Evolutionary conservation across 345 rosid species (phyloP).

Genomic region (Atalantia buxifolia): DNA sequence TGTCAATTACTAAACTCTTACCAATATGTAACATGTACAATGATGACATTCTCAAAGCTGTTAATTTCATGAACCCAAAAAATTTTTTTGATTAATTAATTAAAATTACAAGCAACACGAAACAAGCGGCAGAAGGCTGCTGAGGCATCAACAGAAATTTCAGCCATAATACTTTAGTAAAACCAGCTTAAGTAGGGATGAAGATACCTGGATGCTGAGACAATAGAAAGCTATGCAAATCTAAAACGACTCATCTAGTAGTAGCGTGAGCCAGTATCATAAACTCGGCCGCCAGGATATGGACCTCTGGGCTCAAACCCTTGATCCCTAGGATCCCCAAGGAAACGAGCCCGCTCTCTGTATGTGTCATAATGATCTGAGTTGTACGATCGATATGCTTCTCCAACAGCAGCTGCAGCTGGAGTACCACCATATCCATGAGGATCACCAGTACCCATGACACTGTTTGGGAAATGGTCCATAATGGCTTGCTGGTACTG

Average conservation of each 20-base stretch:
- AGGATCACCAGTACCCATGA: constrained; percentile 35
- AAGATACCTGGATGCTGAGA: background rate
- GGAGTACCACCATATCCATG: constrained; percentile 41
- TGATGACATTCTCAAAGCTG: background rate
- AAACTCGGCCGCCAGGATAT: constrained; percentile 58
- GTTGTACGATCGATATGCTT: constrained; percentile 46
- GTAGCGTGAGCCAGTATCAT: constrained; percentile 53
- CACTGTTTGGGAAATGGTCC: constrained; percentile 41
- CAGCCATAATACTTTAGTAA: constrained; percentile 3
- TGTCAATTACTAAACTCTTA: background rate
- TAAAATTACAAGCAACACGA: background rate
- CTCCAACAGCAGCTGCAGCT: constrained; percentile 41
- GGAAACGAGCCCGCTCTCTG: constrained; percentile 52
- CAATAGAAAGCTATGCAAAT: background rate
- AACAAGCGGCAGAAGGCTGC: background rate
- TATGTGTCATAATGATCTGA: constrained; percentile 51
- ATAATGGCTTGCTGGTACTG: constrained; percentile 50
- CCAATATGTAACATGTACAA: background rate
- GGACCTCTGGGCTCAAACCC: constrained; percentile 63
- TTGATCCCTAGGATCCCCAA: constrained; percentile 51
- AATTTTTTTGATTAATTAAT: too few species aligned
- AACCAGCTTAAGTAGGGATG: background rate
- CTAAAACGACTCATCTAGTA: constrained; percentile 20
- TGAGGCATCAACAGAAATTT: background rate
- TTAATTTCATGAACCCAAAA: background rate